Conservation (phyloP, 192 early-diverging fungal genomes). For the Coemansia brasiliensis region DNA sequence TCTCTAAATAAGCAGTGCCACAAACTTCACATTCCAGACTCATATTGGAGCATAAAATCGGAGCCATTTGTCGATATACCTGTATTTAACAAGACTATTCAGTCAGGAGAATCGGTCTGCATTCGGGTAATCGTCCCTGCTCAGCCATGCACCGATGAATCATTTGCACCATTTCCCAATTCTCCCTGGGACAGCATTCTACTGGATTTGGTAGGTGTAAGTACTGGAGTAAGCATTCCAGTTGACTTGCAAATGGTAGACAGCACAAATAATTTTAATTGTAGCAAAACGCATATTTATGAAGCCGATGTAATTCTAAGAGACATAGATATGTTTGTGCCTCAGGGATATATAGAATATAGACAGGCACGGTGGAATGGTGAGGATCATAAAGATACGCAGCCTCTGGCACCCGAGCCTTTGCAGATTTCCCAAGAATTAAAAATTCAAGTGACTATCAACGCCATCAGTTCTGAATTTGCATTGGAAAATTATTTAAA, state of each 20-base stretch:
- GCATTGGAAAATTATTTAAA: constrained; percentile 28
- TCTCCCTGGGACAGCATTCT: constrained; percentile 46
- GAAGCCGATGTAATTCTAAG: constrained; percentile 49
- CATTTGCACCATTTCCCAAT: constrained; percentile 23
- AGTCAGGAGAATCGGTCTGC: constrained; percentile 39
- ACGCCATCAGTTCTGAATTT: not conserved
- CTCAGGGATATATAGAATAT: constrained; percentile 48
- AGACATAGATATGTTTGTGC: constrained; percentile 37
- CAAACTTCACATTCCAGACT: not conserved
- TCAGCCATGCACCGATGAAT: not conserved
- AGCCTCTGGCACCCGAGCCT: constrained; percentile 27
- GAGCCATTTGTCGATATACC: constrained; percentile 22
- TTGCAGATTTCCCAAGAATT: constrained; percentile 19
- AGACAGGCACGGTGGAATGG: constrained; percentile 54
- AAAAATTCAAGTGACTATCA: constrained; percentile 3
- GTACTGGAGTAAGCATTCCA: constrained; percentile 23
- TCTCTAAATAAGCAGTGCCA: not conserved
- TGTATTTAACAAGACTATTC: not conserved
- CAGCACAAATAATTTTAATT: constrained; percentile 15
- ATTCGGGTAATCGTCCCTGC: constrained; percentile 52
- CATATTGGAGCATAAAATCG: not conserved
- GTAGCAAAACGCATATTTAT: constrained; percentile 51
- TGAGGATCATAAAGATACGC: constrained; percentile 19
- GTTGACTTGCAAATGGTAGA: constrained; percentile 6
- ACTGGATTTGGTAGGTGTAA: constrained; percentile 24